Evolutionary conservation across 495 filamentous ascomycete species (phyloP), one percentile per base, ranked within the genome.

Genomic region (Talaromyces trachyspermus): DNA sequence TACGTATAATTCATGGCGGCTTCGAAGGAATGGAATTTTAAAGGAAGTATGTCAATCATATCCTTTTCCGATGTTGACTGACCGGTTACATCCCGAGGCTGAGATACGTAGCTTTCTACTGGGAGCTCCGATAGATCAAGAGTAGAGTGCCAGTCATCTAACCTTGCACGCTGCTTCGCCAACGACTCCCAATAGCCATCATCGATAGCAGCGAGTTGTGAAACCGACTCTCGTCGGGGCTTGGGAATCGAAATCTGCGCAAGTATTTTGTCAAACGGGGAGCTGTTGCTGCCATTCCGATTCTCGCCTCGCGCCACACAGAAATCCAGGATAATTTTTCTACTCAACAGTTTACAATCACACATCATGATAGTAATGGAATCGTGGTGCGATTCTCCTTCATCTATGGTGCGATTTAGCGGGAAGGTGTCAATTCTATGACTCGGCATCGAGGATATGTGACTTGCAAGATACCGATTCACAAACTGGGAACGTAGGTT

Each of bases 81-180:
- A 9, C 22, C 14, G 40, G 14, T 22, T 15, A 29, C 1, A 25
- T 43, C 23, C 40, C 17, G 22, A 25, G 22, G 24, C 9, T 43
- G 40, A 12, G 40, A 43, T 43, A 17, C 23, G 22, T 43, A 43
- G 40, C 40, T 43, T n/a, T 43, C 40, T 26, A 43, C 17, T n/a
- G 40, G 40, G 40, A 43, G 40, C 40, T 43, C 40, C 11, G 20
- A 43, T 17, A 43, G 40, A 11, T 43, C 40, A 17, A 43, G 40
- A 15, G n/a, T 27, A 26, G 40, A 43, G 23, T 43, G 40, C 40
- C 40, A 43, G 22, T 43, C 24, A 29, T 43, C 40, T 14, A 43
- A 27, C n/a, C n/a, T 43, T 24, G 40, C 22, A 26, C 22, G 40
- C 11, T 27, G 10, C 22, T 43, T 18, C 24, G 5, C 40, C 17